phyloP scores from a whole-genome alignment of 1,284 basidiomycete species.

The Malassezia dermatis region DNA sequence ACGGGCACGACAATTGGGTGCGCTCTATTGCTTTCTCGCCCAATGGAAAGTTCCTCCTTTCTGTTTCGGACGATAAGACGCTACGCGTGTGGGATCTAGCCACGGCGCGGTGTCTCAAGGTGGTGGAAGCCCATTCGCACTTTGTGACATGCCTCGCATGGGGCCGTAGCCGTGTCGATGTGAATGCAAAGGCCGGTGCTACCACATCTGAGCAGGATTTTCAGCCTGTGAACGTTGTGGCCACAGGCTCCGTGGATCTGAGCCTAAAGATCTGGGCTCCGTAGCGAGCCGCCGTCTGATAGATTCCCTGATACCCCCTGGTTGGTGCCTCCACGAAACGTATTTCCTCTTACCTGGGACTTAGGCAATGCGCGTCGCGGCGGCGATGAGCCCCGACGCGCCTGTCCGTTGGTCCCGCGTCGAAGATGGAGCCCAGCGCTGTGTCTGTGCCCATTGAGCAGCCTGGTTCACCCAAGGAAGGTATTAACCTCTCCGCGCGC shows the following conservation, averaged over 20 bases:
- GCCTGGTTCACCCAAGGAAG: slow-evolving; percentile 3
- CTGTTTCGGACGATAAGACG: slow-evolving; percentile 80
- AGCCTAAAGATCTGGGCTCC: slow-evolving; percentile 41
- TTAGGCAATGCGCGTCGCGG: background rate
- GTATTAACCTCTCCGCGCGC: background rate
- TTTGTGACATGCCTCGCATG: slow-evolving; percentile 55
- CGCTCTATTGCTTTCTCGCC: slow-evolving; percentile 35
- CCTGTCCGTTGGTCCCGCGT: background rate
- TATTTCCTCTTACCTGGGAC: slow-evolving; percentile 1
- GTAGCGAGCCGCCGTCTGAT: slow-evolving; percentile 7
- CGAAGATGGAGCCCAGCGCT: background rate
- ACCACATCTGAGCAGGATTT: slow-evolving; percentile 4
- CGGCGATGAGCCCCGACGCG: background rate
- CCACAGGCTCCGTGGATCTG: slow-evolving; percentile 39
- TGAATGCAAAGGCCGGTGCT: background rate
- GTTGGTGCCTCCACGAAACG: background rate
- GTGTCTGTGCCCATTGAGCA: background rate
- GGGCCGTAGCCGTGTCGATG: slow-evolving; percentile 30
- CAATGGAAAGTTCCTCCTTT: slow-evolving; percentile 68
- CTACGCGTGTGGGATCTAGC: slow-evolving; percentile 77
- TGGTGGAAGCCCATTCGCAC: slow-evolving; percentile 72
- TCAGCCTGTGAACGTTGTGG: slow-evolving; percentile 42
- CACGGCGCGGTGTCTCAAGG: slow-evolving; percentile 68
- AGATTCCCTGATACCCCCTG: background rate
- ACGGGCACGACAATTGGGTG: slow-evolving; percentile 44